Conservation (phyloP, 805 yeast genomes). For the Diddensiella caesifluorescens region DNA sequence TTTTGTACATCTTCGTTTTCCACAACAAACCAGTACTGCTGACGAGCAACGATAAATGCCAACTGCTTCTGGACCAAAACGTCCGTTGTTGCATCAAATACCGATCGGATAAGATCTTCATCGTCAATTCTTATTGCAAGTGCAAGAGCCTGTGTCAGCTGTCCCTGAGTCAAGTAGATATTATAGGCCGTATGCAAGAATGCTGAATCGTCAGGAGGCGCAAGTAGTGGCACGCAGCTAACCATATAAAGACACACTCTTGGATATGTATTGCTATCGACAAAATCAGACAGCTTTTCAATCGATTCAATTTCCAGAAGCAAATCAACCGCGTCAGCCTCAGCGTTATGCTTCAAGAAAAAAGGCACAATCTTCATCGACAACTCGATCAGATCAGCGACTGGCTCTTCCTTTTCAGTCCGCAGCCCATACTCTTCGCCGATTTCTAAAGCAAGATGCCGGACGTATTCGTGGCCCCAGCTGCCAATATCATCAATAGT, state of each 20-base stretch:
- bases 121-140: constrained; percentile 87
- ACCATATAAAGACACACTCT: constrained; percentile 94
- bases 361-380: constrained; percentile 79
- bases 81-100: constrained; percentile 77
- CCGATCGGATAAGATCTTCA: constrained; percentile 67
- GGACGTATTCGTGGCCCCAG: constrained; percentile 98
- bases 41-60: constrained; percentile 82
- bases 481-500: constrained; percentile 55
- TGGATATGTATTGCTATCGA: constrained; percentile 75
- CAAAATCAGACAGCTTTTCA: constrained; percentile 74
- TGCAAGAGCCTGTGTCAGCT: constrained; percentile 83
- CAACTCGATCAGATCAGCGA: constrained; percentile 50
- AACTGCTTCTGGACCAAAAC: constrained; percentile 72
- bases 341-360: constrained; percentile 91
- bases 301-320: constrained; percentile 84
- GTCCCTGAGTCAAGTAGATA: constrained; percentile 72
- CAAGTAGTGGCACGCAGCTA: constrained; percentile 91
- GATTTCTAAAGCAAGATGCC: constrained; percentile 91
- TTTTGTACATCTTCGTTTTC: constrained; percentile 62
- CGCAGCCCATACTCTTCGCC: constrained; percentile 64
- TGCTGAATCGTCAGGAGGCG: constrained; percentile 87
- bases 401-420: constrained; percentile 25
- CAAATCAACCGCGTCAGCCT: constrained; percentile 96
- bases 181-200: constrained; percentile 84
- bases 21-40: constrained; percentile 69